Conservation (phyloP, 139 green algal species). For the Chlamydomonas incerta region DNA sequence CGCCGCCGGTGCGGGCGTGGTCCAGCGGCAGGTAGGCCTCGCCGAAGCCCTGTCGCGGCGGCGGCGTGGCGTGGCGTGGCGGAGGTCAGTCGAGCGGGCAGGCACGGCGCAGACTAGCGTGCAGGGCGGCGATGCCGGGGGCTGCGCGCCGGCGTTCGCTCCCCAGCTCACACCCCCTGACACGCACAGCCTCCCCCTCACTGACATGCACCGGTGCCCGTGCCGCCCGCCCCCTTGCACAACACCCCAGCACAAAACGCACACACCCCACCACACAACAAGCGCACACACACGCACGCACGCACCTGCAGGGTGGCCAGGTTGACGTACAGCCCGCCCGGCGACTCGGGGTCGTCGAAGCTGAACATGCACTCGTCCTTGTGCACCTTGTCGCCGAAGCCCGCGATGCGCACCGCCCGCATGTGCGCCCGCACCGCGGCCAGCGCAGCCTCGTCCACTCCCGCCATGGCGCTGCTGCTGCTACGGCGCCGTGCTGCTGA, state of each 20-base stretch:
- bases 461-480: no score
- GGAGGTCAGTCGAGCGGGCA: no score
- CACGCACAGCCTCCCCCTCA: no score
- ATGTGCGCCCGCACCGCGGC: conserved; percentile 20
- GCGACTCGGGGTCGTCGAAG: conserved; percentile 85
- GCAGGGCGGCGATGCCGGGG: no score
- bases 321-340: conserved; percentile 92
- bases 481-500: no score
- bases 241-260: background rate
- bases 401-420: background rate
- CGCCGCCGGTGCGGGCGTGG: conserved; percentile 68
- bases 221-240: no score
- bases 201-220: no score
- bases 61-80: no score
- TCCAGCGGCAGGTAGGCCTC: conserved; percentile 82
- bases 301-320: conserved; percentile 79
- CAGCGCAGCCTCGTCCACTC: conserved; percentile 33
- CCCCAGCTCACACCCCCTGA: no score
- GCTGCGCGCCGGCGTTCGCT: no score
- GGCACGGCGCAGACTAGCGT: no score
- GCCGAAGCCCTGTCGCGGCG: conserved; percentile 86
- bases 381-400: conserved; percentile 70
- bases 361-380: conserved; percentile 95
- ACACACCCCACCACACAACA: background rate
- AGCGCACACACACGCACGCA: background rate